Percentiles rank a stretch among this genome's conserved stretches.
Conservation (phyloP, 768 basidiomycete genomes). For the Xerocomellus intermedius region DNA sequence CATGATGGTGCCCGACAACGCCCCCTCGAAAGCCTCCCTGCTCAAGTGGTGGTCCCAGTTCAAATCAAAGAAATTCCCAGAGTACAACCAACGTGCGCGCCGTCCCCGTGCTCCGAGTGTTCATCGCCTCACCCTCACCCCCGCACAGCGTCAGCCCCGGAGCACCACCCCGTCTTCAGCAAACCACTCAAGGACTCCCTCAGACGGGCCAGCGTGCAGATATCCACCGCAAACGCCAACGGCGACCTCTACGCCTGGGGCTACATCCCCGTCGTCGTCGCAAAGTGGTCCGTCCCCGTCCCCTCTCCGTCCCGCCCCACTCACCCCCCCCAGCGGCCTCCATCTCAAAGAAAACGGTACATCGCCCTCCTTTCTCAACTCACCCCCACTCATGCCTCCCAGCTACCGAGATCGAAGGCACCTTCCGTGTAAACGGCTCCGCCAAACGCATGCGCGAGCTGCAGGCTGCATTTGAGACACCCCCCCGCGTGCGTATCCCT, state of each 20-base stretch:
- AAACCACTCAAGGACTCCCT: conserved; percentile 82
- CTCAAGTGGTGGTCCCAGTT: conserved; percentile 86
- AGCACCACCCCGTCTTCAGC: conserved; percentile 70
- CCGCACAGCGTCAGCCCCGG: conserved; percentile 28
- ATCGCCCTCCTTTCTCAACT: conserved; percentile 7
- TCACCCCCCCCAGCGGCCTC: conserved; percentile 58
- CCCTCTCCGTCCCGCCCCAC: neutral
- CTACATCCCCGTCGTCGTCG: conserved; percentile 94
- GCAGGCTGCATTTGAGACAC: conserved; percentile 85
- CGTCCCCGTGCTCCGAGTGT: too few relatives aligned
- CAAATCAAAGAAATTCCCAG: conserved; percentile 55
- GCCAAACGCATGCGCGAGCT: conserved; percentile 94
- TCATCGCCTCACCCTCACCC: conserved; percentile 1
- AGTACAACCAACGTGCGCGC: conserved; percentile 33
- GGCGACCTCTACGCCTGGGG: conserved; percentile 91
- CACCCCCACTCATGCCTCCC: conserved; percentile 1
- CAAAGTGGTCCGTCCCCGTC: conserved; percentile 76
- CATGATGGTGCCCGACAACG: conserved; percentile 31
- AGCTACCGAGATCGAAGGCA: conserved; percentile 91
- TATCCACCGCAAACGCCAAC: conserved; percentile 81
- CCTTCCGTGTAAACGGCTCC: conserved; percentile 95
- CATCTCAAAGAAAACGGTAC: conserved; percentile 93
- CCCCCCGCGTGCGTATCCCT: conserved; percentile 64
- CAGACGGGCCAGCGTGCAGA: conserved; percentile 87
- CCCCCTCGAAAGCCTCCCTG: conserved; percentile 54